These are phyloP conservation scores for Aspergillus uvarum DNA, from an alignment of 2,329 filamentous ascomycete genomes.

Conservation along the genomic window DNA sequence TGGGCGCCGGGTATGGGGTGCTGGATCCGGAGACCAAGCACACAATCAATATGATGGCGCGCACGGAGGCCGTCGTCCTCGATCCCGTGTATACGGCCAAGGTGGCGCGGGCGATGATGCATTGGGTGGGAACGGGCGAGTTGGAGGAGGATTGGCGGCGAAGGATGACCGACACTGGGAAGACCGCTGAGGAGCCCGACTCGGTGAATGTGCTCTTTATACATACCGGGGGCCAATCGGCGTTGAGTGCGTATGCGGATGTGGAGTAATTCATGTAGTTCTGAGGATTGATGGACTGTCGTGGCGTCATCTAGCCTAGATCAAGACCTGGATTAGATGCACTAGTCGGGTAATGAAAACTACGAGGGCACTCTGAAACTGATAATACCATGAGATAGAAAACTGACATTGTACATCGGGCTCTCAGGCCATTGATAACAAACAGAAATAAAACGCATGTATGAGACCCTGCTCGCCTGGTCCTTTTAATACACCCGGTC, in stretches of 20 bases:
- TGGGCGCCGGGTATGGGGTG: conserved; percentile 33
- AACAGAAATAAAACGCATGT: conserved; percentile 4
- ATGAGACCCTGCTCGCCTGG: conserved; percentile 16
- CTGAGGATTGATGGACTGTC: too few species aligned
- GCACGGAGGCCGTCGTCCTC: conserved; percentile 29
- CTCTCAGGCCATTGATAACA: conserved; percentile 3
- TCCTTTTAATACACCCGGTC: conserved; percentile 25
- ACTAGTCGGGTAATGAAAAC: too few species aligned
- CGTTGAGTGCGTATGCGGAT: conserved; percentile 34
- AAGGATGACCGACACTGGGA: neutral
- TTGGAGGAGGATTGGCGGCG: conserved; percentile 15
- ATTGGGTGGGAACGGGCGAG: conserved; percentile 26
- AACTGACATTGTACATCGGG: conserved; percentile 1
- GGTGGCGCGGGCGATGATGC: conserved; percentile 30
- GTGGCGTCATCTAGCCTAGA: too few species aligned
- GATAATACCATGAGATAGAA: neutral
- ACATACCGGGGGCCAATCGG: conserved; percentile 39
- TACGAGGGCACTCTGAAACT: conserved; percentile 3
- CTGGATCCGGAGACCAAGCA: conserved; percentile 28
- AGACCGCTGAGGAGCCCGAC: neutral
- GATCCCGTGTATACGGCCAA: conserved; percentile 41
- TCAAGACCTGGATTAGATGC: too few species aligned
- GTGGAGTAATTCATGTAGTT: conserved; percentile 1
- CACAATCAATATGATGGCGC: conserved; percentile 26
- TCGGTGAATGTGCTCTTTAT: conserved; percentile 37